Conservation (phyloP, 1,284 basidiomycete species). For the Ceratobasidium sp. region DNA sequence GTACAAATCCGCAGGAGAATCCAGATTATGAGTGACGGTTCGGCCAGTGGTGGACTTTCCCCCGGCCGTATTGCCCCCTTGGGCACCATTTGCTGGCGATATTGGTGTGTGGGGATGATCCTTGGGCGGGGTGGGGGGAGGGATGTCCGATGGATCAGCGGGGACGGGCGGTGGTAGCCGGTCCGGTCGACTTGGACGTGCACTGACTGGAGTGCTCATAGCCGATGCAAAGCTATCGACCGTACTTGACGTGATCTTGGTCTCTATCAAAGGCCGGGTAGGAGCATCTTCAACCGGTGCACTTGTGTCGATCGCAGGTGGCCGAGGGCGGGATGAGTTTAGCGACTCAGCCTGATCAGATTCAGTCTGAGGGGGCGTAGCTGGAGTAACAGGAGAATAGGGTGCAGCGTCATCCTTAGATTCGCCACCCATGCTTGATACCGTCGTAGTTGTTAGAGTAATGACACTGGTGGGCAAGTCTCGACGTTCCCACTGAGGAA, state of each 20-base stretch:
- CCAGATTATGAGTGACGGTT: slow-evolving; percentile 35
- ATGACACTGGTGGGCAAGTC: slow-evolving; percentile 4
- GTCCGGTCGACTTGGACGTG: slow-evolving; percentile 27
- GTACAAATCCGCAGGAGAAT: slow-evolving; percentile 37
- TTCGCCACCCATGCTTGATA: slow-evolving; percentile 33
- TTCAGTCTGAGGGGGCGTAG: neutral
- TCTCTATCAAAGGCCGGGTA: slow-evolving; percentile 20
- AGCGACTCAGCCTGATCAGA: neutral
- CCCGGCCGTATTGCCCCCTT: neutral
- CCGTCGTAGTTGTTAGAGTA: slow-evolving; percentile 21
- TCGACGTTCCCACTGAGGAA: slow-evolving; percentile 32
- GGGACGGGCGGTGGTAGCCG: slow-evolving; percentile 23
- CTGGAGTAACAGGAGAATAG: slow-evolving; percentile 38
- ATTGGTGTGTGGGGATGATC: slow-evolving; percentile 20
- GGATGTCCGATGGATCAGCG: slow-evolving; percentile 24
- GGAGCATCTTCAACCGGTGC: neutral
- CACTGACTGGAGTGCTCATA: slow-evolving; percentile 34
- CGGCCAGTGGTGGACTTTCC: slow-evolving; percentile 43
- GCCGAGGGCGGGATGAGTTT: slow-evolving; percentile 10
- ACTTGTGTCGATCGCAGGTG: slow-evolving; percentile 33
- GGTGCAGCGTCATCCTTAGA: slow-evolving; percentile 1
- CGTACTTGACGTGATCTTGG: slow-evolving; percentile 26
- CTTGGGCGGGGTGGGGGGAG: slow-evolving; percentile 39
- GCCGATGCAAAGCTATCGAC: slow-evolving; percentile 42
- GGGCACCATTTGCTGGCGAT: slow-evolving; percentile 15